Conservation (phyloP, 345 rosid genomes). For the Balakata baccata region DNA sequence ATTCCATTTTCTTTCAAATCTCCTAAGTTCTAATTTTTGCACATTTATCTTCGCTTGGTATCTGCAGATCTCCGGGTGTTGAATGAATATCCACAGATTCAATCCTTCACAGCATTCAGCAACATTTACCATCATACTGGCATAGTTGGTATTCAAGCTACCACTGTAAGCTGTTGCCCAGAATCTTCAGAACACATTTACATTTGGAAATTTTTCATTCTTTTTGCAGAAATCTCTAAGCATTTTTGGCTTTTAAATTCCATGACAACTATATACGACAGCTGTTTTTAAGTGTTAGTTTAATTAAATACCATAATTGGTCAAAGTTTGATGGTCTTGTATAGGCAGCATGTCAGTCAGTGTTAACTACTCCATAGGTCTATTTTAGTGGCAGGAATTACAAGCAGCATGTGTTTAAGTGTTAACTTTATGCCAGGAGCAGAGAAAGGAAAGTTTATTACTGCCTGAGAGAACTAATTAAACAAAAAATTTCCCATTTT, state of each 20-base stretch:
- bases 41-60: background rate
- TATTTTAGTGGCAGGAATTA: background rate
- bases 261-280: background rate
- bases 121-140: constrained; percentile 13
- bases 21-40: background rate
- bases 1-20: background rate
- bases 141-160: constrained; percentile 13
- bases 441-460: background rate
- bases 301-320: background rate
- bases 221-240: background rate
- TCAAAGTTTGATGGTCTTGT: background rate
- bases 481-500: background rate
- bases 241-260: background rate
- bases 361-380: too few species aligned
- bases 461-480: background rate
- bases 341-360: background rate
- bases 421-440: background rate
- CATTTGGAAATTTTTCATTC: background rate
- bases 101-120: constrained; percentile 12
- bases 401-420: background rate
- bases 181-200: background rate
- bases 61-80: constrained; percentile 9
- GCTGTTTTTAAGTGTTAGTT: background rate
- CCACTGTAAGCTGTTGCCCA: constrained; percentile 6
- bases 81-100: constrained; percentile 14